Percentiles rank a stretch among this genome's conserved stretches.
Evolutionary conservation across 352 stramenopile genomes (phyloP).

Genomic region (Pythium chondricola): DNA sequence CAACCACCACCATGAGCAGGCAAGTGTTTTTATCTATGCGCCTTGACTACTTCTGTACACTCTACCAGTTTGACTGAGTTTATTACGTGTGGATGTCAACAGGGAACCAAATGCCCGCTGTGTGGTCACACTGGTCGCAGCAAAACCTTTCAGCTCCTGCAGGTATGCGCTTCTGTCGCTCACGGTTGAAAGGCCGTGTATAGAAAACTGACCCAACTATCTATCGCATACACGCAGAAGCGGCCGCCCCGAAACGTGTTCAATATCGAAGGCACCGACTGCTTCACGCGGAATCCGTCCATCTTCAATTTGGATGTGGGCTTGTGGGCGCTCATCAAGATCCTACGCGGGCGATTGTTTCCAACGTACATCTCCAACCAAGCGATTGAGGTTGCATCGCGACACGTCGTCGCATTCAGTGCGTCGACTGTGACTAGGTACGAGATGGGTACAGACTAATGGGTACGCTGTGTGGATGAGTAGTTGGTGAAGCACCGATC

Average conservation of each 20-base stretch:
- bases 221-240: too few relatives aligned
- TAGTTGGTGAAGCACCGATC: constrained; percentile 70
- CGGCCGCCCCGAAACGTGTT: constrained; percentile 36
- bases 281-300: constrained; percentile 25
- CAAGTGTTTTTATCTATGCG: background rate
- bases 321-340: constrained; percentile 45
- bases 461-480: constrained; percentile 6
- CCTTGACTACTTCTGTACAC: background rate
- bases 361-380: constrained; percentile 18
- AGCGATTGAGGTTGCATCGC: constrained; percentile 27
- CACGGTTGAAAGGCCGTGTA: too few relatives aligned
- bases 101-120: constrained; percentile 53
- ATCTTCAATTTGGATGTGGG: constrained; percentile 26
- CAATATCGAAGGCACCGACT: constrained; percentile 44
- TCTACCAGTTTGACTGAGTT: background rate
- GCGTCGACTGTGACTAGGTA: constrained; percentile 2
- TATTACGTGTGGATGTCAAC: background rate
- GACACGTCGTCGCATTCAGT: constrained; percentile 68
- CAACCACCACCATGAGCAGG: constrained; percentile 43
- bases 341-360: constrained; percentile 45
- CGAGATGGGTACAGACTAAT: background rate
- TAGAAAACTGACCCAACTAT: too few relatives aligned
- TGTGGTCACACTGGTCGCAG: constrained; percentile 69
- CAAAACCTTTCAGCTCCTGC: constrained; percentile 47
- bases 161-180: constrained; percentile 20